Evolutionary conservation across 2,329 filamentous ascomycete genomes (phyloP).

Genomic region (Xylaria sp.): DNA sequence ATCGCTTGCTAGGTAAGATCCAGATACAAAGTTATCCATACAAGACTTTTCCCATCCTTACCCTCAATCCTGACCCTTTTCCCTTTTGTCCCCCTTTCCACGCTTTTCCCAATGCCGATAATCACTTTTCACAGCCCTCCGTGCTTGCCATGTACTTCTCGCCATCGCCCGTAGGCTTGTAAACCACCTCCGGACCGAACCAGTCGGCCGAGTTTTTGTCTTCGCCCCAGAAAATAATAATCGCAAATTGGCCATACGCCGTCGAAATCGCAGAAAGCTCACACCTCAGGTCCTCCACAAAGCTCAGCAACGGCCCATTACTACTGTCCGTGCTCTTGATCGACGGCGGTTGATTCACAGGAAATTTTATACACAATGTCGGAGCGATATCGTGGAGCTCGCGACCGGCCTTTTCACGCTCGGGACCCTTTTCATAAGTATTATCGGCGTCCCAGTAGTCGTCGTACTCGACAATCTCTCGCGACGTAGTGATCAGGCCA

Average conservation of each 20-base stretch:
- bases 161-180: constrained; percentile 9
- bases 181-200: constrained; percentile 12
- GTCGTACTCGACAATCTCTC: constrained; percentile 13
- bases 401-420: constrained; percentile 1
- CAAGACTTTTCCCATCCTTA: background rate
- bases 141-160: constrained; percentile 6
- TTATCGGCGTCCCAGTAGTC: background rate
- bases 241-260: constrained; percentile 10
- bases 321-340: constrained; percentile 12
- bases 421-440: background rate
- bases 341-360: constrained; percentile 9
- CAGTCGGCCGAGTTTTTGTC: constrained; percentile 16
- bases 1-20: background rate
- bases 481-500: constrained; percentile 8
- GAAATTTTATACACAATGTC: constrained; percentile 10
- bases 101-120: background rate
- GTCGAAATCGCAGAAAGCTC: constrained; percentile 3
- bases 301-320: constrained; percentile 8
- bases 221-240: constrained; percentile 15
- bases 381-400: constrained; percentile 16
- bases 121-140: background rate
- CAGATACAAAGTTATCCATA: too few relatives aligned
- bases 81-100: background rate
- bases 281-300: constrained; percentile 9
- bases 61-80: background rate